Evolutionary conservation across 2,329 filamentous ascomycete genomes (phyloP).

Genomic region (Emergomyces orientalis): DNA sequence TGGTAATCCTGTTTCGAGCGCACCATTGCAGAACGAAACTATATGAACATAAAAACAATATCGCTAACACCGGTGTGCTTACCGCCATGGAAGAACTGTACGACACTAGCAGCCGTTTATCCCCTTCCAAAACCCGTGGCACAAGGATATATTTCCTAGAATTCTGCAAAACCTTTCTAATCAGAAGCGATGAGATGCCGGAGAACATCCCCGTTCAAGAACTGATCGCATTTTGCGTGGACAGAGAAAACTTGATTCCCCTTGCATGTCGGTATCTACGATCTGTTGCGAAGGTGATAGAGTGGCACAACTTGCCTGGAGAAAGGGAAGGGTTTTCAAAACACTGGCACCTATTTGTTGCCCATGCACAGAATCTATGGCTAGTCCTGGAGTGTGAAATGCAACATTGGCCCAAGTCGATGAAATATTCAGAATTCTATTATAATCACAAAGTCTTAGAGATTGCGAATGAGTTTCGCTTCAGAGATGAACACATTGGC

Average conservation of each 20-base stretch:
- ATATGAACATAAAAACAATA: not conserved
- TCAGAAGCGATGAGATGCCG: not conserved
- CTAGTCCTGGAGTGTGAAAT: not conserved
- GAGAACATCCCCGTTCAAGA: not conserved
- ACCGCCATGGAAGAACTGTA: not conserved
- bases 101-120: not conserved
- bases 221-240: not conserved
- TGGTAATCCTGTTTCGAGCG: not conserved
- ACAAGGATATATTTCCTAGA: not conserved
- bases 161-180: not conserved
- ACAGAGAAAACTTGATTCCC: not conserved
- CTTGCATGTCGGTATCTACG: not conserved
- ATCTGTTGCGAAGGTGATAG: not conserved
- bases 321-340: not conserved
- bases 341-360: not conserved
- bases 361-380: constrained; percentile 1
- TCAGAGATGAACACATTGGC: not conserved
- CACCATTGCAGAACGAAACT: not conserved
- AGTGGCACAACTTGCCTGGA: not conserved
- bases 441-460: not conserved
- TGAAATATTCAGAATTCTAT: not conserved
- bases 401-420: no score
- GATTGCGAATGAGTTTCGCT: not conserved
- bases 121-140: not conserved
- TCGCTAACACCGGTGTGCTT: not conserved